Base-by-base conservation (phyloP, 805 yeast species). In the Cyberlindnera meyerae region DNA sequence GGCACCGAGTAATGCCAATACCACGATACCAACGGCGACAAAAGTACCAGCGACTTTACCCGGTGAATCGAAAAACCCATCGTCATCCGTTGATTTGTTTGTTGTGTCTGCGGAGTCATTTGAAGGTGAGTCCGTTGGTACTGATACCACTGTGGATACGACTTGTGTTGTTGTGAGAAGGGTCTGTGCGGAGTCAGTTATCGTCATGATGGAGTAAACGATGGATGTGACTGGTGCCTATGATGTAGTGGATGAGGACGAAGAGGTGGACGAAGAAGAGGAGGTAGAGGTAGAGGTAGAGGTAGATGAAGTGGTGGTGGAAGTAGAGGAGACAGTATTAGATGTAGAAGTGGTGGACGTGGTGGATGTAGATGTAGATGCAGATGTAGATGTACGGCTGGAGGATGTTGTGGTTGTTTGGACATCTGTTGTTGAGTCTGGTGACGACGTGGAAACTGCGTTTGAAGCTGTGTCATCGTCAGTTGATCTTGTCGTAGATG, bases 31-130 rank as follows among this genome's bases (percentile, higher is more conserved):
- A 14, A 84, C 93, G 0, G 74, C 88, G 2, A 79, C 73, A 58
- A 83, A 83, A 0, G 82, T 79, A 2, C 93, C 94, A 0, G 89
- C 93, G 1, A 84, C 90, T 50, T 79, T 80, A 0, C 89, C 90
- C 25, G 70, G 71, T 27, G 73, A 64, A 38, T 72, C 67, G 61
- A 80, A 84, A 54, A 81, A 83, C 3, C 40, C 35, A 3, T 16
- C 18, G 4, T 37, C 35, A 3, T 16, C 18, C 4, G 76, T 61
- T 20, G 51, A 52, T 48, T 51, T 42, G 45, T 36, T 6, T 49
- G 42, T 31, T 9, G 27, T n/a, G 18, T 50, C 18, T 5, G 49
- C 31, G n/a, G 6, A 13, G 11, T 45, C 34, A 4, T 42, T 15
- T 6, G 44, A 24, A 1, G 51, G 20, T 11, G 58, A 39, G 4